phyloP scores from a whole-genome alignment of 257 asterid species.

The Jacaranda mimosifolia region DNA sequence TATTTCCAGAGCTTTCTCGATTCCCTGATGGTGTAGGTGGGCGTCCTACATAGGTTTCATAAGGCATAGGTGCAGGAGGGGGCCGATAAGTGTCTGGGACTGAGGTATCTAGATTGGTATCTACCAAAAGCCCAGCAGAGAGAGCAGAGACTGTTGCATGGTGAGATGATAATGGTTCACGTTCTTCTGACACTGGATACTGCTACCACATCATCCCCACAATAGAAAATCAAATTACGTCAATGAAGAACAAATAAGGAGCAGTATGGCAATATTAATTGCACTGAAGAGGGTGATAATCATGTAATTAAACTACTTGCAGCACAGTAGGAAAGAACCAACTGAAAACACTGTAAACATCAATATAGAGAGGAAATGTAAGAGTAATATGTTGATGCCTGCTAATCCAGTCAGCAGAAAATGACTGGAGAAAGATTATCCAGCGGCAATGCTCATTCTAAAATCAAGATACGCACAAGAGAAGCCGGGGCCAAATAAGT shows the following conservation, averaged over 20 bases:
- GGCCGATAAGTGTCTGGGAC: slow-evolving; percentile 80
- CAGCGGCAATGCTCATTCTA: slow-evolving; percentile 1
- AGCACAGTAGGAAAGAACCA: slow-evolving; percentile 10
- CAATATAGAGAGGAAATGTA: slow-evolving; percentile 7
- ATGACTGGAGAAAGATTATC: slow-evolving; percentile 1
- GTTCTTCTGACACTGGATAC: slow-evolving; percentile 78
- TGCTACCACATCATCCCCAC: slow-evolving; percentile 46
- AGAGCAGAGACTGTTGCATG: slow-evolving; percentile 57
- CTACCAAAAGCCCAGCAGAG: slow-evolving; percentile 78
- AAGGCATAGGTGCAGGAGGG: slow-evolving; percentile 88
- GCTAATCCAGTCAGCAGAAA: slow-evolving; percentile 1
- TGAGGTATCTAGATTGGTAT: slow-evolving; percentile 87
- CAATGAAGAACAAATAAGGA: neutral
- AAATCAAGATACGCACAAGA: slow-evolving; percentile 2
- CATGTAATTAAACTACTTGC: neutral
- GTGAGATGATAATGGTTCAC: slow-evolving; percentile 68
- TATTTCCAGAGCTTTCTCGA: slow-evolving; percentile 50
- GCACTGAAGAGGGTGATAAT: neutral
- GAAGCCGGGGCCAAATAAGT: slow-evolving; percentile 12
- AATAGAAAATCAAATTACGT: slow-evolving; percentile 19
- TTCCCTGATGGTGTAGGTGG: slow-evolving; percentile 55
- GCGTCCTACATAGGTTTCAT: slow-evolving; percentile 56
- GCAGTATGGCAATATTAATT: neutral
- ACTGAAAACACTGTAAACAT: neutral
- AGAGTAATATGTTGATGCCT: neutral